Conservation (phyloP, 139 green algal species). For the Haematococcus lacustris region DNA sequence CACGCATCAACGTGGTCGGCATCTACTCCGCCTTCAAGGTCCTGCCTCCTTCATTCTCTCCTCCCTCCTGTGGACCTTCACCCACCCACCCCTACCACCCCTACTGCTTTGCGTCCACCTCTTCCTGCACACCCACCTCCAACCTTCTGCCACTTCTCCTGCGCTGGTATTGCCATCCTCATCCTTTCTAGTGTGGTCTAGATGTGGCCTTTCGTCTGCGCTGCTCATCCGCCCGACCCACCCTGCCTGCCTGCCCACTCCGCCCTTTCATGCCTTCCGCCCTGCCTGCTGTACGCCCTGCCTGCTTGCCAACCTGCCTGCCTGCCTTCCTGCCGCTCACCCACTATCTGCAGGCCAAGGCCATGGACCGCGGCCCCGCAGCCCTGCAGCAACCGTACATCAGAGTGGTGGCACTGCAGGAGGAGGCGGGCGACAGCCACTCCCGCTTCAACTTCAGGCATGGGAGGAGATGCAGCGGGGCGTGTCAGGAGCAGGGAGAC, state of each 20-base stretch:
- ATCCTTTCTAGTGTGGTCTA: no score
- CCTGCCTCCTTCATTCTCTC: slow-evolving; percentile 15
- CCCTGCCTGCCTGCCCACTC: no score
- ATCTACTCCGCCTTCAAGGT: slow-evolving; percentile 88
- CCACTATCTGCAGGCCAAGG: slow-evolving; percentile 18
- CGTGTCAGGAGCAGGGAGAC: background rate
- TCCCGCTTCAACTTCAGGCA: slow-evolving; percentile 59
- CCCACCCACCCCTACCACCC: no score
- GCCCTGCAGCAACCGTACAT: slow-evolving; percentile 92
- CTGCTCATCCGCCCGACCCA: no score
- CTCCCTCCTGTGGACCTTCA: no score
- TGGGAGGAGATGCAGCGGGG: background rate
- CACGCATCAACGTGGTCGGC: slow-evolving; percentile 81
- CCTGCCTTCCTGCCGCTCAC: background rate
- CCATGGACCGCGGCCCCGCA: slow-evolving; percentile 42
- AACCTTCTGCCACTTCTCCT: no score
- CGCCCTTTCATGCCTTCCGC: no score
- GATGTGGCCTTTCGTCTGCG: no score
- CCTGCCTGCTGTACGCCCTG: no score
- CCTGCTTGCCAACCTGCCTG: background rate
- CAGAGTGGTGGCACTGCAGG: slow-evolving; percentile 77
- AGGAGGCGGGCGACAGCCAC: slow-evolving; percentile 68
- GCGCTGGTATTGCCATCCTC: no score
- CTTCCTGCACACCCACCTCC: no score
- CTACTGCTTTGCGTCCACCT: no score